These are phyloP conservation scores for Dimocarpus longan DNA, from an alignment of 345 rosid genomes.

Conservation along the genomic window DNA sequence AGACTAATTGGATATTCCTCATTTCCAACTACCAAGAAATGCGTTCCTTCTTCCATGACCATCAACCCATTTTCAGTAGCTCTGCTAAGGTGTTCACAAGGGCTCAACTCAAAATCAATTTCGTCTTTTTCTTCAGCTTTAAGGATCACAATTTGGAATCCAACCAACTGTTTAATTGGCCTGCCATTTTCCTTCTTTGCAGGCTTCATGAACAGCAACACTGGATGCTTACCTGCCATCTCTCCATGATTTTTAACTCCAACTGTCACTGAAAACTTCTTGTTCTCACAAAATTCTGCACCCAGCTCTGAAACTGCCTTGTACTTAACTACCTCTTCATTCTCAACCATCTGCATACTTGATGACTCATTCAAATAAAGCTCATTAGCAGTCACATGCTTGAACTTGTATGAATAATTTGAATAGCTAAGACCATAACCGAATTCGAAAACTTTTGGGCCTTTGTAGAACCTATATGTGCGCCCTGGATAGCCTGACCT, in stretches of 20 bases:
- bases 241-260: slow-evolving; percentile 61
- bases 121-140: slow-evolving; percentile 55
- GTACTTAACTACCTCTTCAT: slow-evolving; percentile 25
- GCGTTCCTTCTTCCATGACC: slow-evolving; percentile 73
- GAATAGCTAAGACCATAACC: slow-evolving; percentile 86
- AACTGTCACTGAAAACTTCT: slow-evolving; percentile 45
- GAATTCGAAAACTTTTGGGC: slow-evolving; percentile 60
- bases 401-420: slow-evolving; percentile 55
- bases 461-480: slow-evolving; percentile 81
- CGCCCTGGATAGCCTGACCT: slow-evolving; percentile 77
- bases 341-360: background rate
- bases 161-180: slow-evolving; percentile 66
- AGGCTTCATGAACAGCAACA: slow-evolving; percentile 61
- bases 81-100: slow-evolving; percentile 69
- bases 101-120: slow-evolving; percentile 52
- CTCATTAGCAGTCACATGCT: slow-evolving; percentile 22
- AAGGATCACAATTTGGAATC: slow-evolving; percentile 68
- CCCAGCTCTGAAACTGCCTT: slow-evolving; percentile 55
- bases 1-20: slow-evolving; percentile 54
- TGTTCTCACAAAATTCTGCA: slow-evolving; percentile 41
- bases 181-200: slow-evolving; percentile 48
- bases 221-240: slow-evolving; percentile 73
- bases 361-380: slow-evolving; percentile 45
- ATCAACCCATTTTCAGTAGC: slow-evolving; percentile 67
- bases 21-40: slow-evolving; percentile 70